Percentiles rank a stretch among this genome's conserved stretches.
Conservation (phyloP, 306 rosid genomes). For the Oxytropis ochrocephala region DNA sequence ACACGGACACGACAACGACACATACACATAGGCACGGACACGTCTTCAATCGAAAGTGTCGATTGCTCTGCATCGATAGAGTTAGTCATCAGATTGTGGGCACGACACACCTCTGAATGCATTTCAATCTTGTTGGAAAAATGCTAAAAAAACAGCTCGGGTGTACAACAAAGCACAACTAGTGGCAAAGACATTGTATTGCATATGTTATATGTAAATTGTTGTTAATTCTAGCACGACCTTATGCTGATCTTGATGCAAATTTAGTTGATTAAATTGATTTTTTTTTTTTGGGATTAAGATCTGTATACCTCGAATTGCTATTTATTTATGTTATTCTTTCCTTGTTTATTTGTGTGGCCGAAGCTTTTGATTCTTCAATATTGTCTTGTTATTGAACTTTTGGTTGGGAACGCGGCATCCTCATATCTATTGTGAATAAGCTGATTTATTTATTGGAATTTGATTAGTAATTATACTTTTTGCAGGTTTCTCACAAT, state of each 20-base stretch:
- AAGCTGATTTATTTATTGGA: slow-evolving; percentile 4
- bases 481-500: slow-evolving; percentile 64
- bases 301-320: background rate
- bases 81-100: background rate
- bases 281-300: background rate
- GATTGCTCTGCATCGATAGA: background rate
- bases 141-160: background rate
- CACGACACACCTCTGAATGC: background rate
- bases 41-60: no score
- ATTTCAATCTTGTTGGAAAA: background rate
- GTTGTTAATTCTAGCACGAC: background rate
- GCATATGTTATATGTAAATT: background rate
- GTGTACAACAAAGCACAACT: background rate
- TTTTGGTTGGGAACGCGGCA: background rate
- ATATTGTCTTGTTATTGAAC: background rate
- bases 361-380: background rate
- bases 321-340: background rate
- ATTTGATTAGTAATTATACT: background rate
- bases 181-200: slow-evolving; percentile 7
- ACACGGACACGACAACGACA: no score
- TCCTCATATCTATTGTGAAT: slow-evolving; percentile 1
- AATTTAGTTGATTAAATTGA: background rate
- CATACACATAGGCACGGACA: no score
- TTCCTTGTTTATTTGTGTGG: background rate
- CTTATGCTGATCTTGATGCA: background rate